A percentile compares a stretch with the other conserved stretches of the same genome.
phyloP scores from a whole-genome alignment of 768 basidiomycete species.

The Cubamyces lactineus region DNA sequence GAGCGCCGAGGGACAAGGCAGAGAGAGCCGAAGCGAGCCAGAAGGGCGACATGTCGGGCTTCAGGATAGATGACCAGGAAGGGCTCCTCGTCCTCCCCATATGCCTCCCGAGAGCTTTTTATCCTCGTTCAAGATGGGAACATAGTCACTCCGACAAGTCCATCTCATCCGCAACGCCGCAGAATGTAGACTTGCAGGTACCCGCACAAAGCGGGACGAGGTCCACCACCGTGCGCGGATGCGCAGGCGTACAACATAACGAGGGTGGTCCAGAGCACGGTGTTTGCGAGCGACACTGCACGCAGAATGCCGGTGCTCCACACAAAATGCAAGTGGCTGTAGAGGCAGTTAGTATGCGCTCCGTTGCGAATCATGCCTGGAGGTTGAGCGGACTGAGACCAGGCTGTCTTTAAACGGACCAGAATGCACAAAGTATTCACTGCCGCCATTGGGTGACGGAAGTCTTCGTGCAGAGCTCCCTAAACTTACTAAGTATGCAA shows the following conservation, averaged over 20 bases:
- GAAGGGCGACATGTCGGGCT: slow-evolving; percentile 6
- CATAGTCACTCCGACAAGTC: background rate
- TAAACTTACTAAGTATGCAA: too few species aligned
- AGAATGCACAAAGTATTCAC: background rate
- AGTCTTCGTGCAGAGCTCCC: too few species aligned
- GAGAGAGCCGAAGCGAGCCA: slow-evolving; percentile 16
- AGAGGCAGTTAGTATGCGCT: background rate
- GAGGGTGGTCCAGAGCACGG: background rate
- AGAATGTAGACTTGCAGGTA: slow-evolving; percentile 14
- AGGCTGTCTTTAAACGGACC: background rate
- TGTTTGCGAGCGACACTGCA: background rate
- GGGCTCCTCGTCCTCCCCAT: background rate
- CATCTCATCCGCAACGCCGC: background rate
- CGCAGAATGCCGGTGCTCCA: background rate
- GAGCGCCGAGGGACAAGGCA: slow-evolving; percentile 2
- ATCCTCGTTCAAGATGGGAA: background rate
- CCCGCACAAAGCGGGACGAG: slow-evolving; percentile 12
- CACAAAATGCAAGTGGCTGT: background rate
- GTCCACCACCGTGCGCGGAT: background rate
- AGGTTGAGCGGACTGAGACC: background rate
- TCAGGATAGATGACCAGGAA: background rate
- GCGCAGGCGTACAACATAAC: background rate
- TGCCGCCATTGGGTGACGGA: too few species aligned
- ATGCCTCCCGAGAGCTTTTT: background rate
- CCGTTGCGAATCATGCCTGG: background rate